Evolutionary conservation across 495 filamentous ascomycete genomes (phyloP).

Genomic region (Bacidia rubella): DNA sequence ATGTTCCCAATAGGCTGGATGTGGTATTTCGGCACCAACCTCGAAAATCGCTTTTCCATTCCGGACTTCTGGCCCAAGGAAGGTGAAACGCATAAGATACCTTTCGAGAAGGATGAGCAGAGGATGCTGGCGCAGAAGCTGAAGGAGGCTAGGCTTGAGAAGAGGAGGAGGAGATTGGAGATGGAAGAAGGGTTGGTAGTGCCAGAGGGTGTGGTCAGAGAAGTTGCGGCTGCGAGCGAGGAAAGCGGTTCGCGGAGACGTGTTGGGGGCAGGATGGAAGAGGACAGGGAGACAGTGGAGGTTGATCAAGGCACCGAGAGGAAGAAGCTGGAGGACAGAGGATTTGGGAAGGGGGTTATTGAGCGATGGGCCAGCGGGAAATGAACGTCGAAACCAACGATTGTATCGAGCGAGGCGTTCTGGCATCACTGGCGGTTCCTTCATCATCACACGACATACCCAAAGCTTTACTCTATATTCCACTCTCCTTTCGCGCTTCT

Average conservation of each 20-base stretch:
- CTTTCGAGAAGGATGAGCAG: slow-evolving; percentile 80
- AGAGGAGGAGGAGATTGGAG: slow-evolving; percentile 45
- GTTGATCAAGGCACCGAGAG: background rate
- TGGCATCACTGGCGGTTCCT: background rate
- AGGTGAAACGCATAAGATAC: slow-evolving; percentile 77
- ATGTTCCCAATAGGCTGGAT: slow-evolving; percentile 97
- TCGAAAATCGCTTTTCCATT: slow-evolving; percentile 78
- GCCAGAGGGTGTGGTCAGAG: background rate
- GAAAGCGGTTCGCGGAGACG: background rate
- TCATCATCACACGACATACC: background rate
- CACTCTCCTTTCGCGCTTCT: slow-evolving; percentile 60
- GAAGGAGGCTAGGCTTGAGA: slow-evolving; percentile 43
- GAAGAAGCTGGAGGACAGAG: background rate
- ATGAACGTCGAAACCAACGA: background rate
- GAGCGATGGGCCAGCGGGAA: background rate
- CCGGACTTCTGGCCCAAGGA: slow-evolving; percentile 88
- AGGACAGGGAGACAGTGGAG: background rate
- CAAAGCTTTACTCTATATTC: slow-evolving; percentile 47
- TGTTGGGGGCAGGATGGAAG: background rate
- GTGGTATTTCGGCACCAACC: slow-evolving; percentile 99
- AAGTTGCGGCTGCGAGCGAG: slow-evolving; percentile 1
- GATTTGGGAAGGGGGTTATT: background rate
- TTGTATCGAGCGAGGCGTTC: slow-evolving; percentile 12
- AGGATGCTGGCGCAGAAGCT: slow-evolving; percentile 60
- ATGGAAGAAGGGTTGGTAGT: slow-evolving; percentile 26